Conservation (phyloP, 352 stramenopile species). For the Pilasporangium apinafurcum region DNA sequence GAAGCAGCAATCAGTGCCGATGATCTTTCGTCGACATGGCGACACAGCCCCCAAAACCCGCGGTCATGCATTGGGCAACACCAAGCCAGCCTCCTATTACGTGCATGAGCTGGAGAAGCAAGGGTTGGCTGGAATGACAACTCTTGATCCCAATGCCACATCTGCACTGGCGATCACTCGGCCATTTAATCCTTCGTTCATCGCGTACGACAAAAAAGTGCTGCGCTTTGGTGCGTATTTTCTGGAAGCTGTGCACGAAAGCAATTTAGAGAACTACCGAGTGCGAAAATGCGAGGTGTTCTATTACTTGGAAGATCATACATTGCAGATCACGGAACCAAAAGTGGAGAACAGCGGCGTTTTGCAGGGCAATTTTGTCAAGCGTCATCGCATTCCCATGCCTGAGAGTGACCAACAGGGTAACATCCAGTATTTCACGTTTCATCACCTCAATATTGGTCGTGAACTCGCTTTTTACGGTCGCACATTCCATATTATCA, state of each 20-base stretch:
- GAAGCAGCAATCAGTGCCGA: constrained; percentile 75
- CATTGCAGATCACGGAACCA: constrained; percentile 83
- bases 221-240: constrained; percentile 87
- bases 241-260: constrained; percentile 83
- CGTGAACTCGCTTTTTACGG: constrained; percentile 73
- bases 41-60: constrained; percentile 63
- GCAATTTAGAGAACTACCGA: constrained; percentile 80
- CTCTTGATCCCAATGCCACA: constrained; percentile 26
- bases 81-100: constrained; percentile 64
- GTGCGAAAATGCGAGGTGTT: constrained; percentile 74
- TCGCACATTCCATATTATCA: constrained; percentile 71
- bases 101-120: constrained; percentile 59
- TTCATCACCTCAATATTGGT: constrained; percentile 58
- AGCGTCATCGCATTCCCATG: constrained; percentile 79
- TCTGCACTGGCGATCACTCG: constrained; percentile 24
- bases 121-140: constrained; percentile 31
- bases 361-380: constrained; percentile 85
- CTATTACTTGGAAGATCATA: constrained; percentile 87
- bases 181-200: constrained; percentile 63
- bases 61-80: constrained; percentile 52
- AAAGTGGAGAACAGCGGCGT: constrained; percentile 88
- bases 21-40: constrained; percentile 73
- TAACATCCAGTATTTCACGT: constrained; percentile 64
- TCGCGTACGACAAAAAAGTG: constrained; percentile 78
- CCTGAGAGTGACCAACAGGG: constrained; percentile 62